Evolutionary conservation across 768 basidiomycete genomes (phyloP).

Genomic region (Auriscalpium vulgare): DNA sequence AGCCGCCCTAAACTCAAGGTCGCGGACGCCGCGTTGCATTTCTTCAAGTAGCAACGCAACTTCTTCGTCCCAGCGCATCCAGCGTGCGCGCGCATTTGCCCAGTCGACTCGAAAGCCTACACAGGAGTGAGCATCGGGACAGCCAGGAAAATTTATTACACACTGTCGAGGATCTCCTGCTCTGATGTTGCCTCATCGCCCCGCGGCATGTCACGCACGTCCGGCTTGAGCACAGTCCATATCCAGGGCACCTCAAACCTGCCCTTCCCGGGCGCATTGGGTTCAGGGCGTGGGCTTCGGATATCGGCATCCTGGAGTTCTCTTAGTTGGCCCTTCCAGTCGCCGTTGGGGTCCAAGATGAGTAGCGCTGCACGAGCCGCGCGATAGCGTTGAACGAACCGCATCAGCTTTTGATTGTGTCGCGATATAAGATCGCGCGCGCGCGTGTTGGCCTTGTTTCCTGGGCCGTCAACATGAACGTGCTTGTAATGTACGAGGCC

Average conservation of each 20-base stretch:
- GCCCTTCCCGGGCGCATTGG: not conserved
- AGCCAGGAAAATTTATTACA: no score
- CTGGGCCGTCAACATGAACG: not conserved
- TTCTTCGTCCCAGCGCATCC: not conserved
- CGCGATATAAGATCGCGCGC: not conserved
- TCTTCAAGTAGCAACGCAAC: not conserved
- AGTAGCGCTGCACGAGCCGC: not conserved
- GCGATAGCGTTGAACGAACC: not conserved
- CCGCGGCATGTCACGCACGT: not conserved
- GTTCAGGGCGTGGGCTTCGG: not conserved
- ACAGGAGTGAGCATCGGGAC: not conserved
- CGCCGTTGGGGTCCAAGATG: not conserved
- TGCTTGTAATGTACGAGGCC: not conserved
- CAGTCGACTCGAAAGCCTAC: not conserved
- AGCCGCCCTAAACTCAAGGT: not conserved
- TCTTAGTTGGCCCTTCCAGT: not conserved
- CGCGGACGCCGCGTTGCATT: not conserved
- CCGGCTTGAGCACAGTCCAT: not conserved
- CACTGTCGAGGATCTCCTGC: no score
- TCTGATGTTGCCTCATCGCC: no score
- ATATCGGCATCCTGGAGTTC: not conserved
- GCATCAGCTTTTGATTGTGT: not conserved
- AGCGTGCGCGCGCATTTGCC: not conserved
- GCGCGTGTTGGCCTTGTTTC: not conserved
- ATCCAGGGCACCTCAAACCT: not conserved